These are phyloP conservation scores for Ascochyta lentis DNA, from an alignment of 2,329 filamentous ascomycete species.

Conservation along the genomic window DNA sequence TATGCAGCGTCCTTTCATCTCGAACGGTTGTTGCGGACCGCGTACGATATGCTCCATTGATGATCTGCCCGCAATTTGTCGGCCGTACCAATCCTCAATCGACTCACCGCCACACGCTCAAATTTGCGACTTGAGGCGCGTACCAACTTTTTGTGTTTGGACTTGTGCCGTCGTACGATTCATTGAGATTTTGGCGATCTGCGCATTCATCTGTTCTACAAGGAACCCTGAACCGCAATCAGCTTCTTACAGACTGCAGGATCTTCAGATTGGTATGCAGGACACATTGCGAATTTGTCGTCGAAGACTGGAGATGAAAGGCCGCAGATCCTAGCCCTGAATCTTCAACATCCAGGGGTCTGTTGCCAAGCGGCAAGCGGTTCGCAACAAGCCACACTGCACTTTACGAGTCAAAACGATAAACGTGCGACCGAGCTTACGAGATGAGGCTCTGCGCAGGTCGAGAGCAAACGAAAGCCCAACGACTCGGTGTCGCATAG, in stretches of 20 bases:
- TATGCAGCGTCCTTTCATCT: conserved; percentile 28
- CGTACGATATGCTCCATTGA: conserved; percentile 22
- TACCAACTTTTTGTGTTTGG: conserved; percentile 10
- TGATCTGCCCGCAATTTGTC: conserved; percentile 33
- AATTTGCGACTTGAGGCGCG: conserved; percentile 19
- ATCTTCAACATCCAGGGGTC: conserved; percentile 11
- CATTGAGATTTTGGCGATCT: conserved; percentile 5
- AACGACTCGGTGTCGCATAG: conserved; percentile 5
- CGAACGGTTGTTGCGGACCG: conserved; percentile 24
- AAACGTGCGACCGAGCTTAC: conserved; percentile 15
- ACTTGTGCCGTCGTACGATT: conserved; percentile 20
- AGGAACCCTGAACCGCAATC: conserved; percentile 16
- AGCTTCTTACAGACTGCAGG: conserved; percentile 18
- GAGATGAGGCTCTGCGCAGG: conserved; percentile 15
- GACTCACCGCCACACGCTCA: conserved; percentile 31
- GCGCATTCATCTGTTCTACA: conserved; percentile 1
- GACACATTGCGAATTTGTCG: background rate
- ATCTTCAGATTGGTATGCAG: background rate
- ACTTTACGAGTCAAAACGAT: conserved; percentile 19
- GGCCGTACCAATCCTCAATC: conserved; percentile 24
- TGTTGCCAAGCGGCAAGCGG: conserved; percentile 15
- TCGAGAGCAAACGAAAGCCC: conserved; percentile 8
- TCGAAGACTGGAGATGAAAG: conserved; percentile 16
- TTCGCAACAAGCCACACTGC: conserved; percentile 16
- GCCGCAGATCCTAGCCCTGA: conserved; percentile 15